These are phyloP conservation scores for Aspergillus vadensis DNA, from an alignment of 2,329 filamentous ascomycete species.

Conservation along the genomic window DNA sequence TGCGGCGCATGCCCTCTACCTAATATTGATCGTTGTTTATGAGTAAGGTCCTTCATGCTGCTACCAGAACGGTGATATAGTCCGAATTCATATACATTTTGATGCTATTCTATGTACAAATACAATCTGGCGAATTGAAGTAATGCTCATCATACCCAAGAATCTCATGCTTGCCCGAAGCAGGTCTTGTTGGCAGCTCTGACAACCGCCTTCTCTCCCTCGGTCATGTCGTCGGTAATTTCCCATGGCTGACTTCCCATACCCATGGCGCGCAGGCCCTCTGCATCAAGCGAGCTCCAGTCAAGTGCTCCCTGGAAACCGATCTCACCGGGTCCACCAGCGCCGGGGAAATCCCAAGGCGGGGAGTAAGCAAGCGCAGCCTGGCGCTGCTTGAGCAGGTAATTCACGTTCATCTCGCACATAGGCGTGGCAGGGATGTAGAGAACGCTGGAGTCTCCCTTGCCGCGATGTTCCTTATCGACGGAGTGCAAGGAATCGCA, in stretches of 20 bases:
- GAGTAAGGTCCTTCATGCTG: no score
- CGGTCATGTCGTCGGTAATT: conserved; percentile 48
- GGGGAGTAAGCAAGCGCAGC: conserved; percentile 69
- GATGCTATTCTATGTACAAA: not conserved
- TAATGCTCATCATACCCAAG: not conserved
- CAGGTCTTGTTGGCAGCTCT: conserved; percentile 57
- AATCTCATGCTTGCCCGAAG: conserved; percentile 38
- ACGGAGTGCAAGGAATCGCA: conserved; percentile 82
- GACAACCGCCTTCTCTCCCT: conserved; percentile 56
- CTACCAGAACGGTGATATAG: not conserved
- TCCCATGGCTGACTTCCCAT: conserved; percentile 54
- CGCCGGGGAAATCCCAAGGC: conserved; percentile 69
- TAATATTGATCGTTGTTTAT: no score
- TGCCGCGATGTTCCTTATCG: conserved; percentile 73
- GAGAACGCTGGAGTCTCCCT: conserved; percentile 74
- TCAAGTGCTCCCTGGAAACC: conserved; percentile 43
- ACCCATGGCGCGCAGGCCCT: conserved; percentile 59
- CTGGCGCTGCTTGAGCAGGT: conserved; percentile 69
- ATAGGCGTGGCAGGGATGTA: conserved; percentile 88
- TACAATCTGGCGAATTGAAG: not conserved
- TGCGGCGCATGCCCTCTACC: no score
- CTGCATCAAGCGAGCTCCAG: conserved; percentile 44
- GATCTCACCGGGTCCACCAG: conserved; percentile 45
- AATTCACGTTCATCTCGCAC: conserved; percentile 72
- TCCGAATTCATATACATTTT: not conserved